A percentile compares a stretch with the other conserved stretches of the same genome.
These are phyloP conservation scores for Osmanthus fragrans DNA, from an alignment of 257 asterid genomes.

Conservation along the genomic window DNA sequence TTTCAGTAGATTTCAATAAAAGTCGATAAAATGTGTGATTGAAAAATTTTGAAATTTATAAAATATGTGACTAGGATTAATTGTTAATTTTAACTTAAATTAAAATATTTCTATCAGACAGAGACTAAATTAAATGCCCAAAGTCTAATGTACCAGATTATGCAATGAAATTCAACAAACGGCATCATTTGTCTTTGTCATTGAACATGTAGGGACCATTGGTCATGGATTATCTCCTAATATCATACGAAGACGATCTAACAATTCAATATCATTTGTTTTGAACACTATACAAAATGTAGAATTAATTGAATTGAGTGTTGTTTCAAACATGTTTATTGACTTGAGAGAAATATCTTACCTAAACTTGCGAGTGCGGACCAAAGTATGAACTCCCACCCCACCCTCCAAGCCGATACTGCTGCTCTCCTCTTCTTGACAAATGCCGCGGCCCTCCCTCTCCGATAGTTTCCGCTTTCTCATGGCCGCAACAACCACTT, in stretches of 20 bases:
- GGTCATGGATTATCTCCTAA: not conserved
- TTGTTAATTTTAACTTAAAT: no score
- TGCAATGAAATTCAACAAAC: not conserved
- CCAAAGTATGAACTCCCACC: slow-evolving; percentile 23
- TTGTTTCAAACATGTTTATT: not conserved
- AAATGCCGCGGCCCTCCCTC: slow-evolving; percentile 27
- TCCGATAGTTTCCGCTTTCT: slow-evolving; percentile 44
- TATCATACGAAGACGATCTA: not conserved
- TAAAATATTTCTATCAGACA: no score
- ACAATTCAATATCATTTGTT: not conserved
- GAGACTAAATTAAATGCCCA: not conserved
- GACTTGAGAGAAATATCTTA: not conserved
- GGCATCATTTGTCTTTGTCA: not conserved
- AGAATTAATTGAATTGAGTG: not conserved
- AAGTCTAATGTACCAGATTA: not conserved
- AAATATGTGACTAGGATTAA: no score
- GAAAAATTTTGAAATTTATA: no score
- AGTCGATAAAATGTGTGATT: no score
- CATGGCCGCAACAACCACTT: slow-evolving; percentile 60
- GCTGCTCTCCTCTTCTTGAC: slow-evolving; percentile 20
- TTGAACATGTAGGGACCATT: not conserved
- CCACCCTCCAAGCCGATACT: slow-evolving; percentile 16
- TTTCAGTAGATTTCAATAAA: no score
- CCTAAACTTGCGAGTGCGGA: slow-evolving; percentile 48
- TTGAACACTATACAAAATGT: not conserved